Percentiles rank a stretch among this genome's conserved stretches.
These are phyloP conservation scores for Phytopythium litorale DNA, from an alignment of 352 stramenopile species.

Conservation along the genomic window DNA sequence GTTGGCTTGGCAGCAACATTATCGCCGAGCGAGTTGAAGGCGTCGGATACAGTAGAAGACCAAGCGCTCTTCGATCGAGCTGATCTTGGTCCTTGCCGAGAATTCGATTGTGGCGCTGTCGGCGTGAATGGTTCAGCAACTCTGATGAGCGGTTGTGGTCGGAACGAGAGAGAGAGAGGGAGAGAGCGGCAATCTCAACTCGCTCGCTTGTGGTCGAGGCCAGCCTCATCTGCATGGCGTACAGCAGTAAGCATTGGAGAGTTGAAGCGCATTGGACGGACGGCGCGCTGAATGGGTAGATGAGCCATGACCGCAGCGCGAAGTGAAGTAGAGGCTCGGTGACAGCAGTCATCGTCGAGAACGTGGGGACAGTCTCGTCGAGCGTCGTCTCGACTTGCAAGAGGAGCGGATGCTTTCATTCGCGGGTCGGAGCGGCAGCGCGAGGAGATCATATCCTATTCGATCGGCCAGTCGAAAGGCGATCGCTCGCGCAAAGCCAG, in stretches of 20 bases:
- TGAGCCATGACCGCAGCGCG: no score
- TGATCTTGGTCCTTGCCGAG: not conserved
- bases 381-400: no score
- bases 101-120: not conserved
- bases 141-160: no score
- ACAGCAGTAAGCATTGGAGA: no score
- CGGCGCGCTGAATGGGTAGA: not conserved
- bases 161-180: not conserved
- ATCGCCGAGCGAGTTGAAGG: not conserved
- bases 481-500: no score
- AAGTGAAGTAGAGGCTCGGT: not conserved
- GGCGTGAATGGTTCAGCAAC: not conserved
- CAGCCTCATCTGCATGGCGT: not conserved
- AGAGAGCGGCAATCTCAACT: not conserved
- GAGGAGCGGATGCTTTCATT: no score
- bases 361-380: no score
- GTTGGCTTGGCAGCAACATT: conserved; percentile 1
- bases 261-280: no score
- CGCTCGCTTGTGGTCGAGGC: not conserved
- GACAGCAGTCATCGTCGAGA: no score
- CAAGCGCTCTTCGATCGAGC: not conserved
- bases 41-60: not conserved
- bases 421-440: no score
- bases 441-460: no score
- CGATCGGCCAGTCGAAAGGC: no score